These are phyloP conservation scores for Ephemerocybe angulata DNA, from an alignment of 768 basidiomycete genomes.

Conservation along the genomic window DNA sequence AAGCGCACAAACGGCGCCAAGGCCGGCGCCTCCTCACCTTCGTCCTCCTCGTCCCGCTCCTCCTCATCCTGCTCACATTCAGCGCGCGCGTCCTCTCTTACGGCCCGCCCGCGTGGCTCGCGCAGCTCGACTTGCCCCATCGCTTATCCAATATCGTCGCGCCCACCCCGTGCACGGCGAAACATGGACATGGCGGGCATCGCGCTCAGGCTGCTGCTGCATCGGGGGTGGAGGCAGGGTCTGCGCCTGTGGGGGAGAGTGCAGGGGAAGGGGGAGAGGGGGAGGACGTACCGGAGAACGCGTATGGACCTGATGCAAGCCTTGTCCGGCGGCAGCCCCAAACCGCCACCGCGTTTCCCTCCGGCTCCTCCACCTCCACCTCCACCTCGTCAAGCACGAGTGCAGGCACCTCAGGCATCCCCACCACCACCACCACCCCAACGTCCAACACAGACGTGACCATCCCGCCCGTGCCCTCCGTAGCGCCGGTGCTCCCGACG, in stretches of 20 bases:
- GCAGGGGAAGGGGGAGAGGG: too few relatives aligned
- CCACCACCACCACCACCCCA: constrained; percentile 16
- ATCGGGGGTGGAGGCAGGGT: too few relatives aligned
- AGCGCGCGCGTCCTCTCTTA: constrained; percentile 34
- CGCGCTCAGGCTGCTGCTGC: too few relatives aligned
- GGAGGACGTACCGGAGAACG: too few relatives aligned
- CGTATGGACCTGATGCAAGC: too few relatives aligned
- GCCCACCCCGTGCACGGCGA: not conserved
- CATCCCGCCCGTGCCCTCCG: constrained; percentile 47
- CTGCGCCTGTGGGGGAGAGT: too few relatives aligned
- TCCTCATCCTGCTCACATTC: constrained; percentile 51
- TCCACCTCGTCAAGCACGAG: constrained; percentile 7
- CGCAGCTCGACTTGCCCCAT: constrained; percentile 33
- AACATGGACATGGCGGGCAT: not conserved
- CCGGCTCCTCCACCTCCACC: too few relatives aligned
- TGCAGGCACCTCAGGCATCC: constrained; percentile 14
- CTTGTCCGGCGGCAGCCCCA: too few relatives aligned
- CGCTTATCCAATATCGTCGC: not conserved
- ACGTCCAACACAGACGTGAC: constrained; percentile 19
- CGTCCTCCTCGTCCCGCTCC: constrained; percentile 52
- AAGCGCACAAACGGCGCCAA: constrained; percentile 37
- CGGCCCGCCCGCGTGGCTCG: constrained; percentile 48
- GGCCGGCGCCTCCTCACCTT: constrained; percentile 47
- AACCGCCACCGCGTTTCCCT: too few relatives aligned
- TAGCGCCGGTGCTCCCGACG: constrained; percentile 54